Evolutionary conservation across 2,329 filamentous ascomycete species (phyloP), one percentile per base, ranked within the genome.

Genomic region (Colletotrichum sp.): DNA sequence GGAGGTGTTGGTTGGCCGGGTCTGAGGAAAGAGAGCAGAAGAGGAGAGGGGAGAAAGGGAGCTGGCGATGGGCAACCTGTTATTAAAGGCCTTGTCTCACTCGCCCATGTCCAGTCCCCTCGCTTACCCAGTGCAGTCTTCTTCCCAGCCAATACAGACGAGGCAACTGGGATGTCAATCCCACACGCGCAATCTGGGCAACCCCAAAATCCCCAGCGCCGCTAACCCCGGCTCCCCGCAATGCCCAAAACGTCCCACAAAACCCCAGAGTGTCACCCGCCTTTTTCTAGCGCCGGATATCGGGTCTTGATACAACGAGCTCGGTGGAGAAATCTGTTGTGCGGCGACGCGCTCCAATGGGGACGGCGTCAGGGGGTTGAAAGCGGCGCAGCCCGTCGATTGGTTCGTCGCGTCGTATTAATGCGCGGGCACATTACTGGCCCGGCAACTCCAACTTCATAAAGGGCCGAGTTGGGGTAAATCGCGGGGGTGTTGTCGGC

Each of bases 341-440:
- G 64, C 63, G 26, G 6, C 28, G 70, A 76, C 26, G 73, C 73
- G 73, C 64, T 73, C 73, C 73, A 76, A 76, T 76, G 39, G 63
- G 68, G 60, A 67, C 24, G 44, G 28, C 39, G 26, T 44, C 57
- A n/a, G 57, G 57, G 63, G 62, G 30, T 34, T 9, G n/a, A 52
- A 62, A 34, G 44, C 44, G 44, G 44, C 44, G 44, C 44, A 52
- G 44, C 44, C 44, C 44, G 44, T 52, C 44, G 44, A 52, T 52
- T 52, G 44, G 44, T 52, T 52, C 44, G 44, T 52, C 44, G n/a
- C 44, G 44, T 52, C 44, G n/a, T 52, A 52, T 21, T 52, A 52
- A 21, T 52, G 44, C 44, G 44, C 44, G 16, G 44, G n/a, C 44
- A 52, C 44, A 52, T 52, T 52, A 52, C 44, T 52, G 44, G 44